phyloP scores from a whole-genome alignment of 192 early-diverging fungal genomes.

The Rhizophagus clarus region DNA sequence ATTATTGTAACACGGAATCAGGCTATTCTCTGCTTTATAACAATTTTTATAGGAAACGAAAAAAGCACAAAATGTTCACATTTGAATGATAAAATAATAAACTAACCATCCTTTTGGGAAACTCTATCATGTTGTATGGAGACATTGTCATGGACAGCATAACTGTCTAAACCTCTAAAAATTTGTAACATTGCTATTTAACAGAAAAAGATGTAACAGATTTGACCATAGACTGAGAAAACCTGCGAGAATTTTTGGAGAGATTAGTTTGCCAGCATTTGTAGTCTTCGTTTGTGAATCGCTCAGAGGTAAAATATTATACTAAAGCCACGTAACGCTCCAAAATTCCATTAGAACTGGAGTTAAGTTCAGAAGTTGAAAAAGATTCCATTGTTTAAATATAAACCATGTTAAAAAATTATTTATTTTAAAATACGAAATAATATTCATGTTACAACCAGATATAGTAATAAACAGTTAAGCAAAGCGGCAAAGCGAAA shows the following conservation, averaged over 20 bases:
- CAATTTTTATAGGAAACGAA: background rate
- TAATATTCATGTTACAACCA: too few relatives aligned
- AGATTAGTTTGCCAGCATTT: background rate
- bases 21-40: background rate
- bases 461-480: too few relatives aligned
- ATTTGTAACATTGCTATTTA: constrained; percentile 6
- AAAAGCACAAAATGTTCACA: background rate
- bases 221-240: background rate
- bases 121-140: background rate
- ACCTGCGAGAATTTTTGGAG: background rate
- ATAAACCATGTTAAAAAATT: too few relatives aligned
- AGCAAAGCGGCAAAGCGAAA: too few relatives aligned
- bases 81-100: background rate
- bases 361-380: background rate
- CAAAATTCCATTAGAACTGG: too few relatives aligned
- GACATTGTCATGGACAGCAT: background rate
- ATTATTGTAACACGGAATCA: background rate
- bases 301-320: background rate
- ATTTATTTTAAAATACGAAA: too few relatives aligned
- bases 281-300: background rate
- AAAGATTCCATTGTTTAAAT: background rate
- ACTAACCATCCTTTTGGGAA: background rate
- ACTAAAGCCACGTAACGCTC: background rate
- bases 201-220: background rate
- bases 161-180: background rate